Evolutionary conservation across 306 rosid species (phyloP), one percentile per base, ranked within the genome.

Genomic region (Dryas alaskensis): DNA sequence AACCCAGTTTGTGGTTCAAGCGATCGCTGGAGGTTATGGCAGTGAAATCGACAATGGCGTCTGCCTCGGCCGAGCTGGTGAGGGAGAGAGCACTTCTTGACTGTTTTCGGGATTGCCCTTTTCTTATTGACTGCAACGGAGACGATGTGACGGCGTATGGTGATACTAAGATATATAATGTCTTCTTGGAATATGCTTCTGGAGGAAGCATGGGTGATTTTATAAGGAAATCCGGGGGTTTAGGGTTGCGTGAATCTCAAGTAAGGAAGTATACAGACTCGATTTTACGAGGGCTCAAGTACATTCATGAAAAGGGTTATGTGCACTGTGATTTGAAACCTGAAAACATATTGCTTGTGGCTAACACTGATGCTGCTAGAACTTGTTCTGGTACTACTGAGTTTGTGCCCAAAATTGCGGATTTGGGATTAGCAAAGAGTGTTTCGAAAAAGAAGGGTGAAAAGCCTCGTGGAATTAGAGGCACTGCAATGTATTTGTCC

Each of bases 251-350:
- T 5, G 74, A 76, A 44, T 6, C 10, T 4, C 17, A 57, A 4
- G 80, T 55, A 7, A 76, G 69, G 49, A 43, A 11, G 43, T 40
- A 31, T 17, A 50, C 74, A 13, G 6, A 25, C 8, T 22, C 69
- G n/a, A 27, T 76, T 5, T 45, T 76, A 60, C 42, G 12, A 22
- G 75, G 68, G 4, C 31, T 76, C 5, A 3, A 59, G 19, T 47
- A 50, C 51, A 68, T 59, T 4, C 80, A 76, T 45, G 69, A 40
- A 0, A 60, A 17, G 53, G 75, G 75, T 3, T 76, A 19, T 19
- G 80, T 76, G 4, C 80, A 76, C 31, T 68, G 80, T 53, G 74
- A 76, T 42, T 39, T 76, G 14, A 76, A 76, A 43, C 80, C 69
- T 0, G 61, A 17, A 1, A 76, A 68, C 54, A 14, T 66, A 13